Base-by-base conservation (phyloP, 164 flowering plant genomes). In the Kingdonia uniflora region DNA sequence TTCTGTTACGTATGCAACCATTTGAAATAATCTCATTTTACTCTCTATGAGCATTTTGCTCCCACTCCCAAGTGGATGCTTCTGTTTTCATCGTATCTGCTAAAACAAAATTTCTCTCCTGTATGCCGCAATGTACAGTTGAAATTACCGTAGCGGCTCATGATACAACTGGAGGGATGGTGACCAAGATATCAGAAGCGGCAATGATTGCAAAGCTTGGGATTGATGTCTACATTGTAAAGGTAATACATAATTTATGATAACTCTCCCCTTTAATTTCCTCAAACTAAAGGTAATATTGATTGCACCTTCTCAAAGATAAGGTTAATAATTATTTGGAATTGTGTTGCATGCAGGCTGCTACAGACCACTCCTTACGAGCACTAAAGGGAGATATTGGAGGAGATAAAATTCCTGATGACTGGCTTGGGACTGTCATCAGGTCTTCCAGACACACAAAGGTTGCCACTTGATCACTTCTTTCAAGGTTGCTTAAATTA, bases 81-180 rank as follows among this genome's bases (percentile, higher is more conserved):
- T 21, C 12, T 22, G n/a, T 23, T 48, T 48, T 15, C 26, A 14
- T 42, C 3, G 0, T 25, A 3, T 59, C n/a, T n/a, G n/a, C n/a
- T n/a, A n/a, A n/a, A 43, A 20, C 17, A 1, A 14, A n/a, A n/a
- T n/a, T 22, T 26, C 39, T 39, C 17, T n/a, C 26, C 15, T 51
- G 17, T 47, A 51, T 10, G n/a, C n/a, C n/a, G n/a, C 46, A 11
- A 19, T 63, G 35, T 14, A 68, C 80, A 85, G 98, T 92, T 68
- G 80, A 88, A 64, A 69, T 73, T 45, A 79, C 84, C 0, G 85
- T 82, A 47, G 91, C 88, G 14, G 79, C 81, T 17, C 98, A 88
- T 64, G 98, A 92, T 68, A 92, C 98, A 51, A 92, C 98, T 23
- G 98, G 98, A 3, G 98, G 98, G 16, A 92, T 92, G 98, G 65